Evolutionary conservation across 768 basidiomycete species (phyloP), one percentile per base, ranked within the genome.

Genomic region (Lactarius quietus): DNA sequence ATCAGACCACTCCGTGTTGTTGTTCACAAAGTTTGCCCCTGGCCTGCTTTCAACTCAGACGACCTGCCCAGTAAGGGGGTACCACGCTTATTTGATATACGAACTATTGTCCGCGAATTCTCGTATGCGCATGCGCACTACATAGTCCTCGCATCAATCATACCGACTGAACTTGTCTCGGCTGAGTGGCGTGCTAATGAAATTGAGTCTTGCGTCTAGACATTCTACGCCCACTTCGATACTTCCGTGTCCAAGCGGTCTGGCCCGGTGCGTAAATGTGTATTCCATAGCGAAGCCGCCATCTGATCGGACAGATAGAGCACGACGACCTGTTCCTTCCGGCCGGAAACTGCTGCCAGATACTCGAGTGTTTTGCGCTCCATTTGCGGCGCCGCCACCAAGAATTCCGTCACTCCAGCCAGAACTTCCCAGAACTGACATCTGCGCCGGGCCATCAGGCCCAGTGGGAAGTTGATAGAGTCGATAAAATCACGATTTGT

Each of bases 1-100:
- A 57, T 33, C 60, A 53, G 39, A 61, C 60, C 12, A 45, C 60
- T 55, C 64, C 26, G 23, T 45, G 7, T n/a, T n/a, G n/a, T n/a
- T n/a, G n/a, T n/a, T n/a, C n/a, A n/a, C n/a, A n/a, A n/a, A n/a
- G n/a, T n/a, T n/a, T n/a, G n/a, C n/a, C n/a, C n/a, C n/a, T n/a
- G n/a, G n/a, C n/a, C 9, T 20, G n/a, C 38, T 38, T 39, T 39
- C 39, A 39, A 39, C 17, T 39, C 6, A 39, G 39, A 39, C 39
- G 43, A 48, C 45, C 3, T 14, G 8, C 39, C 1, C 17, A 1
- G 18, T 38, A 38, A 23, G 8, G n/a, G n/a, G 23, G 43, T 23
- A 3, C n/a, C 43, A 23, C 20, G n/a, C n/a, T n/a, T n/a, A n/a
- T 20, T 14, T 38, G 2, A 38, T 14, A 15, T 15, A 15, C 38